These are phyloP conservation scores for Calocybe cyanea DNA, from an alignment of 768 basidiomycete genomes.

Conservation along the genomic window DNA sequence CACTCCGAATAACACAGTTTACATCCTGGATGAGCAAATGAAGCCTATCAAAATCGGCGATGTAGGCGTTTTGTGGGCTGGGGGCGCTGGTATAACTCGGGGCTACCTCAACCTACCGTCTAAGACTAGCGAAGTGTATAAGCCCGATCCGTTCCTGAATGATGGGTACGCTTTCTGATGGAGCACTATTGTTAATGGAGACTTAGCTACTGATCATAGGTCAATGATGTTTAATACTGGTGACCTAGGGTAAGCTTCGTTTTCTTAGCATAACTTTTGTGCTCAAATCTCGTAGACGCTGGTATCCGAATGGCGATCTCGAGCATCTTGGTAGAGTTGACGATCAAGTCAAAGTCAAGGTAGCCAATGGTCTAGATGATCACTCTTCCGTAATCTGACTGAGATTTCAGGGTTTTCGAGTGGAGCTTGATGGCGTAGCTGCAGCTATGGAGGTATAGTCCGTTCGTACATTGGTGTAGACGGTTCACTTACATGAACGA, in stretches of 20 bases:
- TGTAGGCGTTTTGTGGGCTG: constrained; percentile 50
- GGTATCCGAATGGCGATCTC: constrained; percentile 48
- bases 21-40: constrained; percentile 34
- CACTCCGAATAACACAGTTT: constrained; percentile 44
- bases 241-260: constrained; percentile 41
- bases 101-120: constrained; percentile 53
- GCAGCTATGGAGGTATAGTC: constrained; percentile 49
- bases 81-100: constrained; percentile 48
- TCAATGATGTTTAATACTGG: constrained; percentile 60
- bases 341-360: constrained; percentile 62
- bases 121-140: constrained; percentile 47
- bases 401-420: constrained; percentile 46
- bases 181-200: neutral
- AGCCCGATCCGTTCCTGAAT: constrained; percentile 43
- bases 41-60: constrained; percentile 32
- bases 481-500: neutral
- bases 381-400: neutral
- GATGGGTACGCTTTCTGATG: constrained; percentile 36
- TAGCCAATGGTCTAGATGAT: constrained; percentile 14
- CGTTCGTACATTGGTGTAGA: neutral
- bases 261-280: neutral
- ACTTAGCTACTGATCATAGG: constrained; percentile 10
- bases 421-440: constrained; percentile 58
- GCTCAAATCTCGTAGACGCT: constrained; percentile 29
- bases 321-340: constrained; percentile 56